These are phyloP conservation scores for Pittosporum tobira DNA, from an alignment of 129 eudicot species.

Conservation along the genomic window DNA sequence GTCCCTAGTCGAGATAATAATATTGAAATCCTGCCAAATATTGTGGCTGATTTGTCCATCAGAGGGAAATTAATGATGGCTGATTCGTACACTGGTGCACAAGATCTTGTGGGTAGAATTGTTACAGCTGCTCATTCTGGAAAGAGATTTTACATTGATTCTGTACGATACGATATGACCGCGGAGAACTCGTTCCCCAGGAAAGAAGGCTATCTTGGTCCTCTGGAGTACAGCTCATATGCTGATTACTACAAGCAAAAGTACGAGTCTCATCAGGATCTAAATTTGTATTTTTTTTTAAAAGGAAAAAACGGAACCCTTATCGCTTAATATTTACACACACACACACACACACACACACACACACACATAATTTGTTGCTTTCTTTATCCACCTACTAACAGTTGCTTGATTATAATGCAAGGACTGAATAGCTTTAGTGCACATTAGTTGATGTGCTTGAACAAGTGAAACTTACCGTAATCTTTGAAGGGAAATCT, in stretches of 20 bases:
- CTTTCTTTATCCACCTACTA: conserved; percentile 7
- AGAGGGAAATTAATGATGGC: conserved; percentile 76
- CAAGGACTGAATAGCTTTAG: conserved; percentile 26
- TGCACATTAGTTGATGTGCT: conserved; percentile 33
- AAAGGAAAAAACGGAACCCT: background rate
- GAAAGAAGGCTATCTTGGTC: conserved; percentile 99
- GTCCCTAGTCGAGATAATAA: conserved; percentile 49
- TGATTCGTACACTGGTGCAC: conserved; percentile 52
- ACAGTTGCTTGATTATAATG: conserved; percentile 11
- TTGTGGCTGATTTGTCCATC: conserved; percentile 29
- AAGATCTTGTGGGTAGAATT: conserved; percentile 79
- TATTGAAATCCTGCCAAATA: conserved; percentile 16
- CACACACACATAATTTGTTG: no score
- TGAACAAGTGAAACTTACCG: conserved; percentile 15
- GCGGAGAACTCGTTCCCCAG: conserved; percentile 97
- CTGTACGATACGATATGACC: conserved; percentile 83
- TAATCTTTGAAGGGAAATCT: conserved; percentile 6
- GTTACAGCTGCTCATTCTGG: conserved; percentile 99
- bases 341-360: no score
- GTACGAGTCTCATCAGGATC: conserved; percentile 26
- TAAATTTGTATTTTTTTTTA: background rate
- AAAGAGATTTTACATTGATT: conserved; percentile 90
- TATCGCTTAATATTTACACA: no score
- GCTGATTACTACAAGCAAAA: conserved; percentile 94
- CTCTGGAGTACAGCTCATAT: conserved; percentile 95